These are phyloP conservation scores for Mortierella claussenii DNA, from an alignment of 192 early-diverging fungal species.

Conservation along the genomic window DNA sequence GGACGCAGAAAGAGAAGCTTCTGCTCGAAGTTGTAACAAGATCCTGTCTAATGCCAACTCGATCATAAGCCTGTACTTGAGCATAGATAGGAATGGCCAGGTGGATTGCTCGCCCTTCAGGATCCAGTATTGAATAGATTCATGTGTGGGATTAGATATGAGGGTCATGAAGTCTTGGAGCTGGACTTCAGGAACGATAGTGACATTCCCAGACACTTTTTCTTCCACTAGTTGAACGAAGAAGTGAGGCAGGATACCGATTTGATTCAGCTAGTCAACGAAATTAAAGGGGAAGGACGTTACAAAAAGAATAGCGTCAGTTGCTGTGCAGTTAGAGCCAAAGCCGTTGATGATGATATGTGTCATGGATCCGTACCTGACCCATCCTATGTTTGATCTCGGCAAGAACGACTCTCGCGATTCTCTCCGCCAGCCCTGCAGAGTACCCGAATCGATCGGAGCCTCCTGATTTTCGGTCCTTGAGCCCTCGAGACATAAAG, in stretches of 20 bases:
- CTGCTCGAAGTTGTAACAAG: slow-evolving; percentile 29
- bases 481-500: slow-evolving; percentile 66
- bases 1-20: slow-evolving; percentile 32
- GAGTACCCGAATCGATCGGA: slow-evolving; percentile 31
- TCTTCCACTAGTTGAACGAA: slow-evolving; percentile 69
- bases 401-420: slow-evolving; percentile 60
- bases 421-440: slow-evolving; percentile 49
- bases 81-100: slow-evolving; percentile 79
- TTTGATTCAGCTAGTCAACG: slow-evolving; percentile 61
- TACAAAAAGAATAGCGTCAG: too few relatives aligned
- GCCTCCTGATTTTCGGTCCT: slow-evolving; percentile 36
- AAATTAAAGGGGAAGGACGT: too few relatives aligned
- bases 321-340: background rate
- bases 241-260: slow-evolving; percentile 68
- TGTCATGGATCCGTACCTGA: slow-evolving; percentile 60
- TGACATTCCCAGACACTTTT: slow-evolving; percentile 75
- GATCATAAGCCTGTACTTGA: slow-evolving; percentile 72
- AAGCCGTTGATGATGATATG: too few relatives aligned
- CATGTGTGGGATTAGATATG: slow-evolving; percentile 75
- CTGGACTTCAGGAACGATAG: slow-evolving; percentile 70
- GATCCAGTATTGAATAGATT: slow-evolving; percentile 76
- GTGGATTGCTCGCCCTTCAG: slow-evolving; percentile 82
- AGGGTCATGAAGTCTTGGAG: slow-evolving; percentile 71
- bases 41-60: slow-evolving; percentile 74
- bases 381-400: slow-evolving; percentile 72